Evolutionary conservation across 805 yeast species (phyloP).

Genomic region (Barnettozyma botsteinii): DNA sequence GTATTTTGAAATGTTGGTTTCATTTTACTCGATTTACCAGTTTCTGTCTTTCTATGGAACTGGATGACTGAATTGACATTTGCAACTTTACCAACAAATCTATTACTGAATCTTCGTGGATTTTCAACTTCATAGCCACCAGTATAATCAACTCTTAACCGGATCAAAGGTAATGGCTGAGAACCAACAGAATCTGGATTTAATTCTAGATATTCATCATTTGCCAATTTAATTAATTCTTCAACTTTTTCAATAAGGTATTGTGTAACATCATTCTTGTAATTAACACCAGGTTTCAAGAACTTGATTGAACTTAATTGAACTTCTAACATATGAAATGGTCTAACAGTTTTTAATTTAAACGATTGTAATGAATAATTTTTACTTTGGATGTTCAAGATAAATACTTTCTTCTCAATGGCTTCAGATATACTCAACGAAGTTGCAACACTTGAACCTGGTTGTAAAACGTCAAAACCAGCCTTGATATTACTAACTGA

Average conservation of each 20-base stretch:
- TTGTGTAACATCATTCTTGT: conserved; percentile 52
- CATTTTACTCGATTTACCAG: conserved; percentile 4
- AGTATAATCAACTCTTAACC: conserved; percentile 81
- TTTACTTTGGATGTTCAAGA: conserved; percentile 57
- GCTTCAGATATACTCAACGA: conserved; percentile 83
- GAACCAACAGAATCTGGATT: conserved; percentile 29
- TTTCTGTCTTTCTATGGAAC: conserved; percentile 47
- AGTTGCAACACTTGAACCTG: conserved; percentile 93
- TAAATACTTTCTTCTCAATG: conserved; percentile 64
- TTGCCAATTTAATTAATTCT: conserved; percentile 54
- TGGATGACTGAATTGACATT: conserved; percentile 82
- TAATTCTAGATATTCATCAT: conserved; percentile 38
- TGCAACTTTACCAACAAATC: conserved; percentile 88
- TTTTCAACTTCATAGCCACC: conserved; percentile 93
- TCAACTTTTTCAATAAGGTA: conserved; percentile 64
- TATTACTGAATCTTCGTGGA: conserved; percentile 79
- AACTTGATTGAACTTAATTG: conserved; percentile 45
- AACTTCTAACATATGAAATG: conserved; percentile 71
- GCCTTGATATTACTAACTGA: conserved; percentile 48
- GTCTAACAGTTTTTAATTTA: conserved; percentile 66
- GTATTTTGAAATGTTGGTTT: conserved; percentile 7
- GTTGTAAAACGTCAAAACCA: conserved; percentile 77
- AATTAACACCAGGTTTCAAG: conserved; percentile 54
- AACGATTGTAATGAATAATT: conserved; percentile 55
- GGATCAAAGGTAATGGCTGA: conserved; percentile 72